phyloP scores from a whole-genome alignment of 2,329 filamentous ascomycete species.

The Lasiodiplodia theobromae region DNA sequence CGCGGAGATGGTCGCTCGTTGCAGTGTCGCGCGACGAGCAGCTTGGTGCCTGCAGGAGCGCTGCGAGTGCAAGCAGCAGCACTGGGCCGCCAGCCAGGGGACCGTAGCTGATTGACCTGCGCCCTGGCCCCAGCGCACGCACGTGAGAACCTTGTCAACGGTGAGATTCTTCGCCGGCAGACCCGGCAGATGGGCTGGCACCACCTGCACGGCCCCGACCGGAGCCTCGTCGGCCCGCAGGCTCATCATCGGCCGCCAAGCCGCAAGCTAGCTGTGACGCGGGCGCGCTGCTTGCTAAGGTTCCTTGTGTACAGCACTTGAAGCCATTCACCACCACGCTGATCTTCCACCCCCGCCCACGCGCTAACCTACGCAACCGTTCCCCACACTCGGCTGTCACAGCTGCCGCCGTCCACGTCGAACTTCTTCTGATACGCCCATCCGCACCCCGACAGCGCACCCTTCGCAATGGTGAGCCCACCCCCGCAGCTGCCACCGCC shows the following conservation, averaged over 20 bases:
- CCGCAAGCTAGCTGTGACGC: constrained; percentile 12
- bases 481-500: constrained; percentile 9
- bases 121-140: background rate
- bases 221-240: constrained; percentile 16
- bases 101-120: background rate
- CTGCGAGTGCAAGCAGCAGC: background rate
- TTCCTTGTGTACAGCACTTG: background rate
- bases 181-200: background rate
- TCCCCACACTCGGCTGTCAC: background rate
- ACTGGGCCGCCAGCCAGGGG: background rate
- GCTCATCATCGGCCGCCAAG: background rate
- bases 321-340: background rate
- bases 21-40: background rate
- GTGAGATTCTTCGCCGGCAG: background rate
- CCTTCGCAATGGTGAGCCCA: constrained; percentile 28
- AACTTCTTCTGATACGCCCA: background rate
- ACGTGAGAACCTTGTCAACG: background rate
- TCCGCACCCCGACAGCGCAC: background rate
- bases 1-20: background rate
- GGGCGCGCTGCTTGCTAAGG: background rate
- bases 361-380: background rate
- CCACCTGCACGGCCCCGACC: background rate
- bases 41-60: constrained; percentile 9
- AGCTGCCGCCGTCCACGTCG: constrained; percentile 5
- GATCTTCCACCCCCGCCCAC: background rate